phyloP scores from a whole-genome alignment of 345 rosid genomes.

The Hirschfeldia incana region DNA sequence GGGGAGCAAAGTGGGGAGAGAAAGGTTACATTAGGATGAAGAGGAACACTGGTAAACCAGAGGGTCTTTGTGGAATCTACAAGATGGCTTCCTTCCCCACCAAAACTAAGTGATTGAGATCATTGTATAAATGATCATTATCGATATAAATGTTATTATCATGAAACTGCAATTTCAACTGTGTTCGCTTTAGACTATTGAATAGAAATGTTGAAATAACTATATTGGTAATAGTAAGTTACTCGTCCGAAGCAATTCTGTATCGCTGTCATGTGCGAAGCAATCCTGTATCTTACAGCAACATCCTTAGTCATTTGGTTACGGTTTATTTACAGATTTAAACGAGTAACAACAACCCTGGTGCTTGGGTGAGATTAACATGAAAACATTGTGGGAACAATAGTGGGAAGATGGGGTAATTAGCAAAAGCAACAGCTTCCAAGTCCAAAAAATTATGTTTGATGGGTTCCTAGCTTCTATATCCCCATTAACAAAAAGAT shows the following conservation, averaged over 20 bases:
- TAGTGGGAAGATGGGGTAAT: no score
- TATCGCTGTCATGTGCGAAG: no score
- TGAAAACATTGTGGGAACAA: background rate
- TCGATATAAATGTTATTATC: conserved; percentile 2
- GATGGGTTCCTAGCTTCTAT: conserved; percentile 12
- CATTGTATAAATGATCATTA: background rate
- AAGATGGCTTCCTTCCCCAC: conserved; percentile 85
- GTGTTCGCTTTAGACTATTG: background rate
- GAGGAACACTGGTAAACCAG: conserved; percentile 75
- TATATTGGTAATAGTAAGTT: background rate
- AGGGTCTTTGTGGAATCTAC: conserved; percentile 81
- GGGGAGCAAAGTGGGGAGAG: conserved; percentile 88
- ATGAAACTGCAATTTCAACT: background rate
- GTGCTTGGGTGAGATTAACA: background rate
- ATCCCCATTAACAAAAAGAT: conserved; percentile 4
- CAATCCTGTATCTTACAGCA: no score
- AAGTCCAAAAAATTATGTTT: background rate
- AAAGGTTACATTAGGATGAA: conserved; percentile 75
- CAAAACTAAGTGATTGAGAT: conserved; percentile 38
- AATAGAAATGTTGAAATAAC: conserved; percentile 9
- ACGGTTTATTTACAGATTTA: background rate
- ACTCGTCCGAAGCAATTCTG: no score
- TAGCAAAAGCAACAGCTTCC: background rate
- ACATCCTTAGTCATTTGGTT: background rate
- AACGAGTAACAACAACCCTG: background rate